phyloP scores from a whole-genome alignment of 140 eudicot genomes.

The Bidens hawaiensis region DNA sequence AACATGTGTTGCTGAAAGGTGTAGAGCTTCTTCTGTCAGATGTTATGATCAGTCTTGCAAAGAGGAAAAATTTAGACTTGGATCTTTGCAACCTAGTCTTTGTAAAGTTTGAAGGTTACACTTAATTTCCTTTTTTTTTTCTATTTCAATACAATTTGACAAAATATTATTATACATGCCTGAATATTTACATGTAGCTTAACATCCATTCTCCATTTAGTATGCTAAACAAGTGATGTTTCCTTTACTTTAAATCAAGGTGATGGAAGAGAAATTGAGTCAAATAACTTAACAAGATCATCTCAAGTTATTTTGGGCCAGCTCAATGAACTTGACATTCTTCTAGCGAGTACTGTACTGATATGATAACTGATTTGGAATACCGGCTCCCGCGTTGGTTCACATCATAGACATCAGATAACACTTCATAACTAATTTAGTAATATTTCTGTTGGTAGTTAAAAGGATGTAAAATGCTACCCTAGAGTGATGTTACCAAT shows the following conservation, averaged over 20 bases:
- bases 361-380: too few species aligned
- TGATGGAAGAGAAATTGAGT: constrained; percentile 63
- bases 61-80: constrained; percentile 52
- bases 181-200: constrained; percentile 9
- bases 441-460: too few species aligned
- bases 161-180: neutral
- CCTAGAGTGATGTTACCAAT: too few species aligned
- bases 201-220: too few species aligned
- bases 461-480: too few species aligned
- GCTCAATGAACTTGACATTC: constrained; percentile 88
- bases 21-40: constrained; percentile 83
- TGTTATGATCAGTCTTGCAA: constrained; percentile 72
- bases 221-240: too few species aligned
- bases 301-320: constrained; percentile 74
- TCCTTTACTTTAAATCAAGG: constrained; percentile 40
- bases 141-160: neutral
- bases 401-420: too few species aligned
- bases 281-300: constrained; percentile 69
- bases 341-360: too few species aligned
- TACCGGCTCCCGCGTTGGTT: too few species aligned
- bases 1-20: constrained; percentile 87
- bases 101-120: constrained; percentile 72
- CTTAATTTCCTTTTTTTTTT: neutral
- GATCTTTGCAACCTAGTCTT: constrained; percentile 82
- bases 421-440: too few species aligned